phyloP scores from a whole-genome alignment of 1,284 basidiomycete species.

The Sanghuangporus sanghuang region DNA sequence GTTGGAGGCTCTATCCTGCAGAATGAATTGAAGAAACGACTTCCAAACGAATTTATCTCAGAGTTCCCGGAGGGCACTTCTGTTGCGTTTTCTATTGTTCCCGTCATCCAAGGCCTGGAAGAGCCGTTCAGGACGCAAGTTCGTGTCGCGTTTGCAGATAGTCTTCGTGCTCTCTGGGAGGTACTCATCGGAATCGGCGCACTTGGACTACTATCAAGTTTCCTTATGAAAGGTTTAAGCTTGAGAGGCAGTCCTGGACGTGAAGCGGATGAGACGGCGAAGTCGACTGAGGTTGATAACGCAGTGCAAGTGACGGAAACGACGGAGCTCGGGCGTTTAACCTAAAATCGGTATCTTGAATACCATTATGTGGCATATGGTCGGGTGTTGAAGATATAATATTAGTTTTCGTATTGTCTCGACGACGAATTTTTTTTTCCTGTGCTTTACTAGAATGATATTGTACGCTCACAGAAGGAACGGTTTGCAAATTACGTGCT shows the following conservation, averaged over 20 bases:
- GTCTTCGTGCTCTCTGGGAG: conserved; percentile 31
- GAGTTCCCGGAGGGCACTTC: conserved; percentile 28
- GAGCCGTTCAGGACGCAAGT: conserved; percentile 30
- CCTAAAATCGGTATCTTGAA: too few relatives aligned
- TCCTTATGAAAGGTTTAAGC: conserved; percentile 28
- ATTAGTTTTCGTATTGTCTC: too few relatives aligned
- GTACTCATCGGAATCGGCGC: conserved; percentile 26
- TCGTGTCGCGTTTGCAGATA: conserved; percentile 30
- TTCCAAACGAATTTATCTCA: conserved; percentile 29
- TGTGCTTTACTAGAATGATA: too few relatives aligned
- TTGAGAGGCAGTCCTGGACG: background rate
- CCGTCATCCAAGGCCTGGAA: conserved; percentile 26
- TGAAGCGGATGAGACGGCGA: too few relatives aligned
- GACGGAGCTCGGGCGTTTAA: too few relatives aligned
- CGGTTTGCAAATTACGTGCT: too few relatives aligned
- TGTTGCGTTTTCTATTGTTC: conserved; percentile 34
- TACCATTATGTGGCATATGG: too few relatives aligned
- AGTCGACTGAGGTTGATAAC: too few relatives aligned
- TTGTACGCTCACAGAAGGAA: too few relatives aligned
- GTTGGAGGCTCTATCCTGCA: conserved; percentile 34
- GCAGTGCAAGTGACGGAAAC: too few relatives aligned
- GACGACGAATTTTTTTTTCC: too few relatives aligned
- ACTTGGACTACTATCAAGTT: conserved; percentile 27
- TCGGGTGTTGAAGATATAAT: too few relatives aligned
- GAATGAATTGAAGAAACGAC: conserved; percentile 30